Evolutionary conservation across 768 basidiomycete genomes (phyloP).

Genomic region (Galerina sulciceps): DNA sequence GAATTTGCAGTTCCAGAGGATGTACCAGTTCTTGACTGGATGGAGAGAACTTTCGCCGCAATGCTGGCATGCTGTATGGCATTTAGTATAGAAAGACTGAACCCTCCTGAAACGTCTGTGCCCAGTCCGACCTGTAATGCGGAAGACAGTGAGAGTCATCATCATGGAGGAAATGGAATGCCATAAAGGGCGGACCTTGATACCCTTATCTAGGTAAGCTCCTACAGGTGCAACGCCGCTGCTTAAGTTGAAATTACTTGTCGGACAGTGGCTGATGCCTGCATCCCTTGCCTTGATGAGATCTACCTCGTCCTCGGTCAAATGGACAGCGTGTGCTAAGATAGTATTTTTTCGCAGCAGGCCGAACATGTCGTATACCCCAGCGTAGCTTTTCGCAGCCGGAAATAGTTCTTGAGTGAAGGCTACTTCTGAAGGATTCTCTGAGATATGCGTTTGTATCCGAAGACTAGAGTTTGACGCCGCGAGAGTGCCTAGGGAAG

Average conservation of each 20-base stretch:
- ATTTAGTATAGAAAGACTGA: constrained; percentile 77
- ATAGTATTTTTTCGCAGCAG: constrained; percentile 82
- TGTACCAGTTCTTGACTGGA: constrained; percentile 8
- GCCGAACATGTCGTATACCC: constrained; percentile 79
- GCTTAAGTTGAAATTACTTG: constrained; percentile 89
- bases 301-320: constrained; percentile 73
- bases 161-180: not conserved
- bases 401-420: constrained; percentile 73
- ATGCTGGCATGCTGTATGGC: constrained; percentile 77
- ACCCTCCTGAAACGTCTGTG: constrained; percentile 92
- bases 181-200: constrained; percentile 63
- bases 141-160: not conserved
- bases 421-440: constrained; percentile 76
- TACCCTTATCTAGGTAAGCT: constrained; percentile 76
- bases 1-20: not conserved
- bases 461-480: constrained; percentile 59
- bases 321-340: constrained; percentile 85
- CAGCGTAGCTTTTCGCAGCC: constrained; percentile 66
- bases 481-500: constrained; percentile 64
- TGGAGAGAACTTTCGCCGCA: constrained; percentile 67
- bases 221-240: constrained; percentile 87
- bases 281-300: constrained; percentile 67
- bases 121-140: constrained; percentile 83
- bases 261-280: constrained; percentile 92
- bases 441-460: constrained; percentile 93